Conservation (phyloP, 2,329 filamentous ascomycete species). For the Colletotrichum sp. region DNA sequence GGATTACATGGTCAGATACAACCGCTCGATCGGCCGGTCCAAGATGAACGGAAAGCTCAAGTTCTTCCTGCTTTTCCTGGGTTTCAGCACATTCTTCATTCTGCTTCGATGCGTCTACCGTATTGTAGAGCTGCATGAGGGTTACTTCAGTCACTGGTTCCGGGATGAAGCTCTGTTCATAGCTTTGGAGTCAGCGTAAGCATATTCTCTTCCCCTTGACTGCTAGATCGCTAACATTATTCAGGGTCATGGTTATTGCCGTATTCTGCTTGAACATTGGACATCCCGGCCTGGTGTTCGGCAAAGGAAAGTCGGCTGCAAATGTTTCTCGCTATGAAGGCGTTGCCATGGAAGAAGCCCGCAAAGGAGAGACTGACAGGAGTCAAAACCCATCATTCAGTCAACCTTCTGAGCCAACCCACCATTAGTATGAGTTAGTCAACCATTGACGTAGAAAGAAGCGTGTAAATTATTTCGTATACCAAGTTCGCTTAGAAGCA, state of each 20-base stretch:
- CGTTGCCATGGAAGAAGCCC: not conserved
- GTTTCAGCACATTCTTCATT: conserved; percentile 58
- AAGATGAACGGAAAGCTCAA: conserved; percentile 41
- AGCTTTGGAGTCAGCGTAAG: conserved; percentile 42
- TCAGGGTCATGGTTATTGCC: conserved; percentile 7
- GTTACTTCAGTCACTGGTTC: conserved; percentile 57
- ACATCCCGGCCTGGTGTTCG: conserved; percentile 12
- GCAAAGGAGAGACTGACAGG: not conserved
- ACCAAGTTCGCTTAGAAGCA: fast-evolving
- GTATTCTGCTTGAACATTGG: not conserved
- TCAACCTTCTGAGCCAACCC: not conserved
- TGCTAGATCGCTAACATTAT: not conserved
- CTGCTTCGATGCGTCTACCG: conserved; percentile 63
- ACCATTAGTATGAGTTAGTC: fast-evolving
- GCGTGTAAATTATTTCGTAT: fast-evolving
- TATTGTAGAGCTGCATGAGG: conserved; percentile 62
- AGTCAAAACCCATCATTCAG: not conserved
- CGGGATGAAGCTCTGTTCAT: conserved; percentile 48
- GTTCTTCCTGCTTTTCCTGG: conserved; percentile 54
- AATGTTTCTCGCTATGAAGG: not conserved
- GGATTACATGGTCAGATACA: conserved; percentile 42
- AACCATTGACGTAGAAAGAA: fast-evolving
- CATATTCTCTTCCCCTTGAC: not conserved
- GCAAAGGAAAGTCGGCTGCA: too few species aligned
- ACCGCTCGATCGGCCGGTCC: conserved; percentile 28